Conservation (phyloP, 2,329 filamentous ascomycete genomes). For the Alternaria consortialis region DNA sequence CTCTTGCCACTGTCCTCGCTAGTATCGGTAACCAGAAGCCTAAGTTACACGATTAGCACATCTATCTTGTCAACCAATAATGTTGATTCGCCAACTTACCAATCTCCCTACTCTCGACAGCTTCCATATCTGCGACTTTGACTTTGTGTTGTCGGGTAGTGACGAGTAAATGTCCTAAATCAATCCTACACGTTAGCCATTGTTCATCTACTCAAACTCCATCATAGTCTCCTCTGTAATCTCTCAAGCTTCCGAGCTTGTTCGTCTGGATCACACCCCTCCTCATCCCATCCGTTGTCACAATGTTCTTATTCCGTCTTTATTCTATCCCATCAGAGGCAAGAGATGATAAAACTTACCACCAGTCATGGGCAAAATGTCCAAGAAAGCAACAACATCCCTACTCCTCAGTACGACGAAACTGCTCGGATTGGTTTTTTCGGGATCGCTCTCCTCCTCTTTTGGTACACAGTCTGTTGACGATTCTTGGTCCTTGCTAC, state of each 20-base stretch:
- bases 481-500: slow-evolving; percentile 17
- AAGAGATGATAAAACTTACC: slow-evolving; percentile 55
- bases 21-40: slow-evolving; percentile 73
- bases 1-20: slow-evolving; percentile 72
- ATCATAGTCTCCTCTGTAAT: neutral
- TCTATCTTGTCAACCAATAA: neutral
- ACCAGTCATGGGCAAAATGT: slow-evolving; percentile 85
- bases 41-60: slow-evolving; percentile 15
- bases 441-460: slow-evolving; percentile 35
- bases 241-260: neutral
- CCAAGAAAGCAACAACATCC: slow-evolving; percentile 84
- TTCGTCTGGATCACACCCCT: neutral
- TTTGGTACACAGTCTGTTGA: slow-evolving; percentile 34
- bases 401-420: slow-evolving; percentile 80
- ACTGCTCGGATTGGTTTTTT: slow-evolving; percentile 50
- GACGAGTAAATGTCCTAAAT: slow-evolving; percentile 73
- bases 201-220: neutral
- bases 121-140: slow-evolving; percentile 76
- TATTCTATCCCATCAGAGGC: too few species aligned
- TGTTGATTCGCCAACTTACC: slow-evolving; percentile 57
- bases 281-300: neutral
- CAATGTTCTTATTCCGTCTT: too few species aligned
- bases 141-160: slow-evolving; percentile 79
- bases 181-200: neutral
- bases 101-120: slow-evolving; percentile 71